Base-by-base conservation (phyloP, 2,329 filamentous ascomycete species). In the Lizonia empirigonia region DNA sequence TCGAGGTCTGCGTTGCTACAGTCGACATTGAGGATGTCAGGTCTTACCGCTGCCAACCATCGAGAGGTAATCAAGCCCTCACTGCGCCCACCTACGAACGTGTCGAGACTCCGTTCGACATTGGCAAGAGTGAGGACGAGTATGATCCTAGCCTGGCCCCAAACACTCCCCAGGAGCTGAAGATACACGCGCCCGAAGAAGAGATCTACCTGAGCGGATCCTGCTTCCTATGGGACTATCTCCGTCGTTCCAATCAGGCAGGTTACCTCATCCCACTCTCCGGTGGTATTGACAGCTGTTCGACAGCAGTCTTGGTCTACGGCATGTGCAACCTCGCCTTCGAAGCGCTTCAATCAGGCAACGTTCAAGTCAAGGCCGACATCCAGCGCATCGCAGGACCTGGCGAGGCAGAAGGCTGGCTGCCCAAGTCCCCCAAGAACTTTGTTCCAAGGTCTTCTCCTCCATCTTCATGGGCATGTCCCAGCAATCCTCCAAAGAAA, bases 1-100 rank as follows among this genome's bases (percentile, higher is more conserved):
- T 85, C 0, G 77, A 82, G 47, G 81, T 83, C 4, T 73, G 83
- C 27, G 78, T 82, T 3, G 82, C 80, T 1, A 77, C 80, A 0
- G 78, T 84, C 0, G 83, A 86, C 48, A 68, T 86, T 2, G 89
- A 93, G 62, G 85, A 90, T 56, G 87, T 93, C 5, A 77, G 87
- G 24, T 76, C 80, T 1, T 85, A 79, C 60, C 77, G 88, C 0
- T 82, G 74, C n/a, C 75, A 78, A 0, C 77, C 81, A 7, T 82
- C 81, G 10, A 77, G 85, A 45, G 70, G 81, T 6, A 65, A 84
- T 18, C 87, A 89, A 65, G 81, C 84, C 7, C 78, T 82, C 49
- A 70, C 75, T 2, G 72, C 76, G 0, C 72, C 74, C 20, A 66
- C 73, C 7, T 84, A 85, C 26, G 66, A 76, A 53, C 70, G 76